phyloP scores from a whole-genome alignment of 2,329 filamentous ascomycete species.

The Trichoderma sp. region DNA sequence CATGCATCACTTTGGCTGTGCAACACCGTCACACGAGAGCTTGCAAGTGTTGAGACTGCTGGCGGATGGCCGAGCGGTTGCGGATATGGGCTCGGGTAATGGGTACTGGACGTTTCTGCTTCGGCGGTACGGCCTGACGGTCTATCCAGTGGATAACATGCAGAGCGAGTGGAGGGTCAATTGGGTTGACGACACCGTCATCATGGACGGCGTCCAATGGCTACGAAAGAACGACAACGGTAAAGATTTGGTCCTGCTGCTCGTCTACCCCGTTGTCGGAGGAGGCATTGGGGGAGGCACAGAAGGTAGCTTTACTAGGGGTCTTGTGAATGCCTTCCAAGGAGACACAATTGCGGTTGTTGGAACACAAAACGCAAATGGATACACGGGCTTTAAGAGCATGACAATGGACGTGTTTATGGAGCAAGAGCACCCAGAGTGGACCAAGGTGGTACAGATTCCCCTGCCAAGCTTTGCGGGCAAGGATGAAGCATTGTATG shows the following conservation, averaged over 20 bases:
- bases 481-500: slow-evolving; percentile 74
- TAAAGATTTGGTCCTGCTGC: slow-evolving; percentile 60
- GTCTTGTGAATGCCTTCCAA: slow-evolving; percentile 60
- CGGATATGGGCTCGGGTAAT: slow-evolving; percentile 71
- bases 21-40: slow-evolving; percentile 66
- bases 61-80: slow-evolving; percentile 53
- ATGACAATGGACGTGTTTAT: slow-evolving; percentile 69
- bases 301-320: slow-evolving; percentile 64
- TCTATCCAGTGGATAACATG: slow-evolving; percentile 66
- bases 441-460: slow-evolving; percentile 63
- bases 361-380: slow-evolving; percentile 73
- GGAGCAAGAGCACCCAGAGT: slow-evolving; percentile 55
- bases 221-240: slow-evolving; percentile 52
- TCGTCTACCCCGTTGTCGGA: slow-evolving; percentile 74
- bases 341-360: slow-evolving; percentile 70
- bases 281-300: slow-evolving; percentile 63
- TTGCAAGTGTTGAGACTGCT: slow-evolving; percentile 61
- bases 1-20: slow-evolving; percentile 79
- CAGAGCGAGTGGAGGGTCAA: slow-evolving; percentile 67
- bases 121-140: slow-evolving; percentile 55
- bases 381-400: slow-evolving; percentile 69
- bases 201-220: slow-evolving; percentile 61
- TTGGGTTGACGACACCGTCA: slow-evolving; percentile 69
- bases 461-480: slow-evolving; percentile 73
- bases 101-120: slow-evolving; percentile 78